These are phyloP conservation scores for Buddleja alternifolia DNA, from an alignment of 257 asterid genomes.

Conservation along the genomic window DNA sequence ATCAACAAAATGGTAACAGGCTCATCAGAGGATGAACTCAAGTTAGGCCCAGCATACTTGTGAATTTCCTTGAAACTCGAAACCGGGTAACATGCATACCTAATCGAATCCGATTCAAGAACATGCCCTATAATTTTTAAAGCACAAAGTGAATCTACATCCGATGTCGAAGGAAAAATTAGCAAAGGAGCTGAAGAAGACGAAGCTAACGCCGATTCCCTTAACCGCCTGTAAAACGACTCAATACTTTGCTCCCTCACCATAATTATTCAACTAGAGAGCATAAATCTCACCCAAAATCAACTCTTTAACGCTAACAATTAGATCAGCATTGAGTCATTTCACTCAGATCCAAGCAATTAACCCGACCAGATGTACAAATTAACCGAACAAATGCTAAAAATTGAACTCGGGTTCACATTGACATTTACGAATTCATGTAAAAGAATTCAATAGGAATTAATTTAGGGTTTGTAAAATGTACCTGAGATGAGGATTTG, in stretches of 20 bases:
- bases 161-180: slow-evolving; percentile 92
- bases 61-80: slow-evolving; percentile 88
- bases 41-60: slow-evolving; percentile 69
- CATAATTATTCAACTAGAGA: slow-evolving; percentile 44
- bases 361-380: slow-evolving; percentile 18
- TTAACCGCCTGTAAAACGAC: slow-evolving; percentile 67
- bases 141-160: slow-evolving; percentile 93
- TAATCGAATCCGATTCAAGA: slow-evolving; percentile 90
- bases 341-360: slow-evolving; percentile 19
- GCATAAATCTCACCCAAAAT: slow-evolving; percentile 21
- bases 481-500: slow-evolving; percentile 35
- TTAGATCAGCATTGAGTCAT: too few species aligned
- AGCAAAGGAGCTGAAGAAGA: slow-evolving; percentile 69
- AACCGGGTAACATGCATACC: slow-evolving; percentile 97
- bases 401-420: background rate
- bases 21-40: slow-evolving; percentile 52
- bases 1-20: slow-evolving; percentile 80
- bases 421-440: background rate
- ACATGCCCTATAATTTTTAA: slow-evolving; percentile 81
- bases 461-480: slow-evolving; percentile 31
- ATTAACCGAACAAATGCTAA: background rate
- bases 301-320: too few species aligned
- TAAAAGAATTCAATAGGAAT: slow-evolving; percentile 17
- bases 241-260: slow-evolving; percentile 82
- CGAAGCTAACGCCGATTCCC: slow-evolving; percentile 70